Conservation (phyloP, 2,329 filamentous ascomycete species). For the Pseudomassariella vexata region DNA sequence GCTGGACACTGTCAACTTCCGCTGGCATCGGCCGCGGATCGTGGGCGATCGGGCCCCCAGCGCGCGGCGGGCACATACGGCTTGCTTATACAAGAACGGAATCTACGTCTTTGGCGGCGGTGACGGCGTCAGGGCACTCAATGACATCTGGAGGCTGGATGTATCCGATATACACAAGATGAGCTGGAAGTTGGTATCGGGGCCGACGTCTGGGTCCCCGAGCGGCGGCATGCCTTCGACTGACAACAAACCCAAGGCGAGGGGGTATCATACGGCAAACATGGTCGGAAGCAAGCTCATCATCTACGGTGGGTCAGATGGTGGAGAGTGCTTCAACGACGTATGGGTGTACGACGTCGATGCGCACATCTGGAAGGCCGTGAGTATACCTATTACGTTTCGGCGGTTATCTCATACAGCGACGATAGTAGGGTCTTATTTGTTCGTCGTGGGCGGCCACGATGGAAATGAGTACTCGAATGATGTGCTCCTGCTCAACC, state of each 20-base stretch:
- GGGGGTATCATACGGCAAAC: conserved; percentile 68
- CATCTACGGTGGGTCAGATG: conserved; percentile 65
- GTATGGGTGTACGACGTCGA: conserved; percentile 71
- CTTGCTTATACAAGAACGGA: conserved; percentile 66
- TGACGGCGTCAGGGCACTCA: conserved; percentile 63
- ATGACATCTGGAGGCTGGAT: conserved; percentile 68
- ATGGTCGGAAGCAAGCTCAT: conserved; percentile 69
- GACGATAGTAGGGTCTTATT: conserved; percentile 63
- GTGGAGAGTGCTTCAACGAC: conserved; percentile 66
- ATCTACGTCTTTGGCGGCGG: conserved; percentile 69
- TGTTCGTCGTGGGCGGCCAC: conserved; percentile 66
- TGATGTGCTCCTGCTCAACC: conserved; percentile 62
- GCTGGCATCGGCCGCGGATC: conserved; percentile 59
- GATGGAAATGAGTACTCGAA: conserved; percentile 66
- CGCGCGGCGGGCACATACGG: conserved; percentile 61
- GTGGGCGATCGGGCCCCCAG: conserved; percentile 53
- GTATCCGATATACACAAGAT: conserved; percentile 61
- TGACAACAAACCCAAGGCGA: conserved; percentile 47
- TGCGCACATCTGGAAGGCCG: conserved; percentile 51
- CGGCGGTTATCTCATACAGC: conserved; percentile 63
- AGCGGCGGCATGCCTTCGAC: conserved; percentile 9
- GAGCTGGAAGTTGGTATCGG: conserved; percentile 61
- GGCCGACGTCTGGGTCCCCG: conserved; percentile 21
- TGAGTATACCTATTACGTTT: conserved; percentile 54
- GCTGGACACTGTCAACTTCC: conserved; percentile 64